Conservation (phyloP, 352 stramenopile species). For the Thraustochytrium sp. region DNA sequence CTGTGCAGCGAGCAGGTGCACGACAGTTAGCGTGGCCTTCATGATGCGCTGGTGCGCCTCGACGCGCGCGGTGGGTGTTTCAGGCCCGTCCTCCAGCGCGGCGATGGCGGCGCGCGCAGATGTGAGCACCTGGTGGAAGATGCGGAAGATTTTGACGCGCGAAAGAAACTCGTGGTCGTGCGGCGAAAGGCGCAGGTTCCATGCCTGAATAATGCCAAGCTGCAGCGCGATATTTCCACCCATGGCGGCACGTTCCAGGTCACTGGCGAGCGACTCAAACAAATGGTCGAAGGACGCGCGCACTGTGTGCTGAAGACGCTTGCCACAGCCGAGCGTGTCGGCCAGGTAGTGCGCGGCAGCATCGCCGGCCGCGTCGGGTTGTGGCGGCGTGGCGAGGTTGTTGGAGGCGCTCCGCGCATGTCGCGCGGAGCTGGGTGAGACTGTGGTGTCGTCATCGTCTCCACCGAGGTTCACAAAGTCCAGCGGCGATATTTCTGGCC, state of each 20-base stretch:
- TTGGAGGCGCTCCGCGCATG: neutral
- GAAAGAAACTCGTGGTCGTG: constrained; percentile 80
- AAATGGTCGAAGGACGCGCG: constrained; percentile 72
- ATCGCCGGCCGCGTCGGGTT: too few species aligned
- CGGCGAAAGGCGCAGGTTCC: constrained; percentile 74
- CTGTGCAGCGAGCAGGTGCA: constrained; percentile 75
- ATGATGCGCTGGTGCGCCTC: constrained; percentile 69
- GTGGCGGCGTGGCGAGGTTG: neutral
- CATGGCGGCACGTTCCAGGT: constrained; percentile 72
- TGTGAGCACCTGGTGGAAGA: constrained; percentile 77
- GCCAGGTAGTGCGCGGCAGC: constrained; percentile 72
- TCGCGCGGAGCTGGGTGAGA: too few species aligned
- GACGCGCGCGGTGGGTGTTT: constrained; percentile 54
- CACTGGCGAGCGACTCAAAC: constrained; percentile 66
- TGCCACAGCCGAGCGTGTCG: constrained; percentile 68
- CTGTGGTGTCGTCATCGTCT: too few species aligned
- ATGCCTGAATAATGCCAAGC: constrained; percentile 69
- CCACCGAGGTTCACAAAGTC: neutral
- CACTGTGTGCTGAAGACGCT: constrained; percentile 67
- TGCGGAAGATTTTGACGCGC: constrained; percentile 74
- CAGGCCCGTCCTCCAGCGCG: constrained; percentile 10
- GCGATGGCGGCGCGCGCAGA: constrained; percentile 58
- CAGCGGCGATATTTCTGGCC: neutral
- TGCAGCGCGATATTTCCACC: constrained; percentile 69
- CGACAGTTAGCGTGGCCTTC: constrained; percentile 72